Evolutionary conservation across 129 eudicot genomes (phyloP), one percentile per base, ranked within the genome.

Genomic region (Lonicera japonica): DNA sequence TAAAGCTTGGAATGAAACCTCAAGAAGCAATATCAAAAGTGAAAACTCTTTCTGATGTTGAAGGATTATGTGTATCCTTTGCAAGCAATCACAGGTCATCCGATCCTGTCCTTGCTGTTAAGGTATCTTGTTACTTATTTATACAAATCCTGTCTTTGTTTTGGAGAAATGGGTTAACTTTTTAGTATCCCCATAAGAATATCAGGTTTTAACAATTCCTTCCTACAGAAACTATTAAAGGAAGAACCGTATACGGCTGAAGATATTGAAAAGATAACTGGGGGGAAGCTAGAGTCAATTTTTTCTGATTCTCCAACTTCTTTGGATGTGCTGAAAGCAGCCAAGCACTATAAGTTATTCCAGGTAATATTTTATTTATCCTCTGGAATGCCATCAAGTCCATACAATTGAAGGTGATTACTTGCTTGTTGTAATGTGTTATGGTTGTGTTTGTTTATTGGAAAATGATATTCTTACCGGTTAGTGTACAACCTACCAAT

Each of bases 11-110:
- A 65, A 87, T 84, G 96, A 72, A 79, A 18, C 82, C 89, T 39
- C 63, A 85, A 73, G 91, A 88, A 56, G 96, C 96, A 38, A 63
- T 88, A 71, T 67, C 89, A 15, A 77, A 80, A 66, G 86, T 77
- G 25, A 92, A 85, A 79, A 92, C 96, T 11, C 95, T 92, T 66
- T 92, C 96, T 3, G 96, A 92, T 62, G 95, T 92, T 50, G 98
- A 92, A 81, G 96, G 88, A 64, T 73, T 84, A 22, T 92, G 98
- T 71, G 79, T 87, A 57, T 53, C 84, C 39, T 87, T 73, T 80
- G 92, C 95, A 9, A 85, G 88, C 38, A 74, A 68, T 61, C 95
- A 45, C 63, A 86, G 91, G 8, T 92, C 96, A 41, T 71, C 88
- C 64, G 96, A 92, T 83, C 99, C 96, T 25, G 79, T 77, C 54